Base-by-base conservation (phyloP, 805 yeast genomes). In the Pichia occidentalis region DNA sequence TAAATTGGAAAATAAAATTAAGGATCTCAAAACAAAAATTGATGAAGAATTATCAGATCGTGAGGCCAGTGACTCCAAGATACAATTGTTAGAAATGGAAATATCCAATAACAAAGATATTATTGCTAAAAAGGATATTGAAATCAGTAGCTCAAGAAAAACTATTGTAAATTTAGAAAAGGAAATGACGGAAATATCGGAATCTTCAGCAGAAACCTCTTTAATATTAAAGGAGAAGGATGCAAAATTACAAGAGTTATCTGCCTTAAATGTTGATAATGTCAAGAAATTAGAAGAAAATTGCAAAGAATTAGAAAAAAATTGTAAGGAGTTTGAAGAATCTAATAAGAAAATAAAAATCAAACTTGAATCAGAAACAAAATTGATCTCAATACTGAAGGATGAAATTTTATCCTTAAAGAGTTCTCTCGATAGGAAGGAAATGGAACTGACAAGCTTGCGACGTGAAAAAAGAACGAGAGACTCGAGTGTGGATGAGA, bases 1-100 rank as follows among this genome's bases (percentile, higher is more conserved):
- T 40, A 73, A 70, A 39, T 63, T 78, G 42, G 71, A 72, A 40
- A 76, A 74, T 18, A 73, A 80, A 40, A 60, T 85, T 18, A 68
- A 69, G 31, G 50, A 60, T 2, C 59, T 81, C 27, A 80, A 75
- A 38, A 51, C 58, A 34, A 22, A 39, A 12, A 51, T 59, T 19
- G 49, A 57, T 24, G 43, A 51, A 4, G 43, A 52, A 4, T 41
- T 55, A 3, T 53, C 56, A 2, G 52, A 48, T 7, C 51, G 50
- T 24, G 52, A 50, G 18, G 49, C 53, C 12, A 44, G 70, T 7
- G 57, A 57, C n/a, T 46, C 62, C 18, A 78, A 73, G 42, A 53
- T 67, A 16, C 49, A 47, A 17, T 23, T 26, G 4, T 13, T 48
- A 12, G 39, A 44, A 29, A 29, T 21, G 52, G 23, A 51, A 61